phyloP scores from a whole-genome alignment of 2,329 filamentous ascomycete genomes.

The Cadophora sp. region DNA sequence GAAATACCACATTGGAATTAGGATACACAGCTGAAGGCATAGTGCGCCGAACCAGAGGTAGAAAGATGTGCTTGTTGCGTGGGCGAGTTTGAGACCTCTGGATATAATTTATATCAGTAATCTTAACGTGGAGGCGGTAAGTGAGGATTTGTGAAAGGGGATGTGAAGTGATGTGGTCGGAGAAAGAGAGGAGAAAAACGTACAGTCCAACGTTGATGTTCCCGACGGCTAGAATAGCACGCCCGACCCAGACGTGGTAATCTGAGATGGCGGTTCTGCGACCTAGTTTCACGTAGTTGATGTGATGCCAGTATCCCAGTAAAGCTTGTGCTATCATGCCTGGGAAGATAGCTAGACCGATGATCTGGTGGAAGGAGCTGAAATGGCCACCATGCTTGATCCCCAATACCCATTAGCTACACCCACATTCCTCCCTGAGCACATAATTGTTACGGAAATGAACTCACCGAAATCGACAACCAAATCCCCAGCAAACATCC shows the following conservation, averaged over 20 bases:
- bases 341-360: constrained; percentile 21
- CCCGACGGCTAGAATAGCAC: constrained; percentile 16
- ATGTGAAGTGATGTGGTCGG: too few species aligned
- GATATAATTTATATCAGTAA: not conserved
- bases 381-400: constrained; percentile 21
- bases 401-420: not conserved
- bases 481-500: constrained; percentile 26
- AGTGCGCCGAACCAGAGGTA: constrained; percentile 11
- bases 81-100: constrained; percentile 24
- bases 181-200: not conserved
- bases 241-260: constrained; percentile 29
- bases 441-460: not conserved
- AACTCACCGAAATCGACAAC: constrained; percentile 22
- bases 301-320: constrained; percentile 25
- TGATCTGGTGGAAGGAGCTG: constrained; percentile 20
- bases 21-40: constrained; percentile 8
- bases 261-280: constrained; percentile 21
- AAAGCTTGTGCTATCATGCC: constrained; percentile 19
- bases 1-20: constrained; percentile 29
- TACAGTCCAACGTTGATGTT: constrained; percentile 28
- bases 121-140: too few species aligned
- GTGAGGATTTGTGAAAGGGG: too few species aligned
- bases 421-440: not conserved
- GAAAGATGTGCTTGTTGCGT: constrained; percentile 6
- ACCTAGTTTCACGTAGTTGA: constrained; percentile 25